A percentile compares a stretch with the other conserved stretches of the same genome.
Conservation (phyloP, 2,329 filamentous ascomycete genomes). For the Capronia epimyces region DNA sequence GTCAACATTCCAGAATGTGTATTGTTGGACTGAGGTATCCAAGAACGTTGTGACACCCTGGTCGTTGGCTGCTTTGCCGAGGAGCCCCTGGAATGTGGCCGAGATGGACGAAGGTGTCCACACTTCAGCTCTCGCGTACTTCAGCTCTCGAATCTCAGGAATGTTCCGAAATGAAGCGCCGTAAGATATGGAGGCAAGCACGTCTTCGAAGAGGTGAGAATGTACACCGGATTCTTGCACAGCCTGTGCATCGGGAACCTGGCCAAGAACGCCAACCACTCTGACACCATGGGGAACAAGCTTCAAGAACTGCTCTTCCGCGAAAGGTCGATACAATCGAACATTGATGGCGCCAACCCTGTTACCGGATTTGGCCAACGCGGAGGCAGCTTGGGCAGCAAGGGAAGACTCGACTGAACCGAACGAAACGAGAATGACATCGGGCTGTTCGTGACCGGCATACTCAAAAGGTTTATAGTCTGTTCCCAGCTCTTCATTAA, state of each 20-base stretch:
- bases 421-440: conserved; percentile 83
- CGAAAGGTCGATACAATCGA: conserved; percentile 88
- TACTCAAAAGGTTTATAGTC: conserved; percentile 94
- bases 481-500: conserved; percentile 90
- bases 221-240: conserved; percentile 70
- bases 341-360: conserved; percentile 87
- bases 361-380: conserved; percentile 65
- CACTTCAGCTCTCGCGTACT: conserved; percentile 71
- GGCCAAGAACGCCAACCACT: conserved; percentile 79
- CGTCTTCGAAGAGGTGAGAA: conserved; percentile 88
- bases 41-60: conserved; percentile 44
- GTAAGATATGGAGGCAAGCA: conserved; percentile 78
- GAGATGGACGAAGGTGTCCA: conserved; percentile 52
- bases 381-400: conserved; percentile 70
- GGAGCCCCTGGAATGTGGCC: conserved; percentile 43
- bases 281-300: conserved; percentile 69
- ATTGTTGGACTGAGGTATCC: conserved; percentile 66
- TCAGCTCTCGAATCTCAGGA: conserved; percentile 71
- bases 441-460: conserved; percentile 71
- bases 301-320: conserved; percentile 87
- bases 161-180: conserved; percentile 59
- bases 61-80: conserved; percentile 39
- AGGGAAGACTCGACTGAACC: conserved; percentile 87
- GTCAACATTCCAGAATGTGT: conserved; percentile 90
- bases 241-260: conserved; percentile 68